A percentile compares a stretch with the other conserved stretches of the same genome.
phyloP scores from a whole-genome alignment of 345 rosid genomes.

The Luvunga scandens region DNA sequence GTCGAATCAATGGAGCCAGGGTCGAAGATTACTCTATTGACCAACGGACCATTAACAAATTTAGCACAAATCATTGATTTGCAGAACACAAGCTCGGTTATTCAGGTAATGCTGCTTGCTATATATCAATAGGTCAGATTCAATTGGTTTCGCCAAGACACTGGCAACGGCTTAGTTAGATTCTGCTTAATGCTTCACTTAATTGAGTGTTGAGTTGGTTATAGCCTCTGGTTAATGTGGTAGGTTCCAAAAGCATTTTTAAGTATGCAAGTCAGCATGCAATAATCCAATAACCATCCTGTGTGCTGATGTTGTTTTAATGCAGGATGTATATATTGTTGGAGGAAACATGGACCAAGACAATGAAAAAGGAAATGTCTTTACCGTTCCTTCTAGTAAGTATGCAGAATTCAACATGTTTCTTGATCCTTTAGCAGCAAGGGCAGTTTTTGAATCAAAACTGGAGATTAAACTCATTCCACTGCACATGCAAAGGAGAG shows the following conservation, averaged over 20 bases:
- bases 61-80: constrained; percentile 53
- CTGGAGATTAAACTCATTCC: constrained; percentile 76
- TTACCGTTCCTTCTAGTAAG: constrained; percentile 44
- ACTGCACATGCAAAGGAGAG: constrained; percentile 48
- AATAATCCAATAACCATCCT: neutral
- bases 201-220: neutral
- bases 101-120: constrained; percentile 43
- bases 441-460: constrained; percentile 57
- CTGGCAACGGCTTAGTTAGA: neutral
- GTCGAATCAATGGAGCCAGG: constrained; percentile 34
- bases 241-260: neutral
- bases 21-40: constrained; percentile 62
- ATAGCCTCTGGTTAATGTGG: neutral
- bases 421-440: constrained; percentile 84
- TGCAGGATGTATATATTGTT: constrained; percentile 68
- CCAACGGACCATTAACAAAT: constrained; percentile 81
- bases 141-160: neutral
- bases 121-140: neutral
- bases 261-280: neutral
- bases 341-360: constrained; percentile 68
- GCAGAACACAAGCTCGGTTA: constrained; percentile 33
- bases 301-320: neutral
- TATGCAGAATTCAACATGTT: constrained; percentile 82
- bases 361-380: constrained; percentile 54
- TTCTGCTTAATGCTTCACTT: neutral